A percentile compares a stretch with the other conserved stretches of the same genome.
Evolutionary conservation across 441 rosid species (phyloP).

Genomic region (Croton laevigatus): DNA sequence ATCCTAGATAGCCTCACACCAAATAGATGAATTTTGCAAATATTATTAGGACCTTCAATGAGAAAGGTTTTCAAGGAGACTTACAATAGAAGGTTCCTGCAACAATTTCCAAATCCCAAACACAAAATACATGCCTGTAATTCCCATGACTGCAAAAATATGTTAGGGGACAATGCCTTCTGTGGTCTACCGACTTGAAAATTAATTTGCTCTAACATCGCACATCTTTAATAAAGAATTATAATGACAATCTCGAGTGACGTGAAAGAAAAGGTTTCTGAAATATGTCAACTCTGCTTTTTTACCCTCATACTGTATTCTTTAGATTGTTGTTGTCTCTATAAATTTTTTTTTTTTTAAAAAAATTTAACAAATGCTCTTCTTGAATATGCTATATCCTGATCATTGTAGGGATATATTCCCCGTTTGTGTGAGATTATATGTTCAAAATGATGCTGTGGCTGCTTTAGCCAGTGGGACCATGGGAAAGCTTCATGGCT

Average conservation of each 20-base stretch:
- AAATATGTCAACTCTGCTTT: not conserved
- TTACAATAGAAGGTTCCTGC: not conserved
- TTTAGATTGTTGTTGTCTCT: not conserved
- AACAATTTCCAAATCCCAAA: not conserved
- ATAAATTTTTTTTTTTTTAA: not conserved
- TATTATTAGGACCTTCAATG: not conserved
- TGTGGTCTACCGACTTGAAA: not conserved
- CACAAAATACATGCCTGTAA: too few species aligned
- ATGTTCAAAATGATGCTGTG: conserved; percentile 91
- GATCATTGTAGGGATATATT: conserved; percentile 66
- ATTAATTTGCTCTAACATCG: not conserved
- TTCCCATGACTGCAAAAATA: too few species aligned
- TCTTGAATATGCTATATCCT: conserved; percentile 6
- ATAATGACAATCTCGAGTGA: not conserved
- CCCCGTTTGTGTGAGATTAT: conserved; percentile 66
- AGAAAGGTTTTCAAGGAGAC: not conserved
- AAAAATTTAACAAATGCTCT: conserved; percentile 1
- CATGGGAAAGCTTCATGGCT: conserved; percentile 95
- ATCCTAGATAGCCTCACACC: not conserved
- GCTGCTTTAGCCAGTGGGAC: conserved; percentile 98
- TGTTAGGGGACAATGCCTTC: not conserved
- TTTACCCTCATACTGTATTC: not conserved
- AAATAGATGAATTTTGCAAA: not conserved
- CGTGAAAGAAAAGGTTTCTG: not conserved
- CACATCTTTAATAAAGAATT: not conserved